Evolutionary conservation across 495 filamentous ascomycete species (phyloP).

Genomic region (Daldinia caldariorum): DNA sequence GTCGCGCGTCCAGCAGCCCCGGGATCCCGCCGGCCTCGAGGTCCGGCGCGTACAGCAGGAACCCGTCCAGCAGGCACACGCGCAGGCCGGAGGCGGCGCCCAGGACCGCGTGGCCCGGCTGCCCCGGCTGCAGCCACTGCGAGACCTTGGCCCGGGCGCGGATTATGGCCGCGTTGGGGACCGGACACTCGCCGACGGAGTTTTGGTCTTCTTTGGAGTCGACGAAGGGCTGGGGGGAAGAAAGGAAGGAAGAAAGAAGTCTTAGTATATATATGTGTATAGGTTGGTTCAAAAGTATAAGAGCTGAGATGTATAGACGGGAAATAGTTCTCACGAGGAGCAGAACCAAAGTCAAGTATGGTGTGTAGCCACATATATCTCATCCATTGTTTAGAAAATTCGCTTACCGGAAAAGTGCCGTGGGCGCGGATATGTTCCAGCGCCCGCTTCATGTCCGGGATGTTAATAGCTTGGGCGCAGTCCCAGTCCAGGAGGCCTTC

Average conservation of each 20-base stretch:
- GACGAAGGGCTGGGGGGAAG: constrained; percentile 62
- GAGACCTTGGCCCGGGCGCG: constrained; percentile 52
- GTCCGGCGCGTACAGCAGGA: constrained; percentile 74
- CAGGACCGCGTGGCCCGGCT: constrained; percentile 50
- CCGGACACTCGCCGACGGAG: constrained; percentile 60
- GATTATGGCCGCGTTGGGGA: constrained; percentile 53
- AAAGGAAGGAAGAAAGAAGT: no score
- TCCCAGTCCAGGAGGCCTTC: constrained; percentile 85
- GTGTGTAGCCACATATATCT: not conserved
- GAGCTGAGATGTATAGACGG: no score
- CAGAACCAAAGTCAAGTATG: not conserved
- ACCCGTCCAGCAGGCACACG: constrained; percentile 80
- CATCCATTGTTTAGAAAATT: not conserved
- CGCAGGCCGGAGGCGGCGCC: constrained; percentile 27
- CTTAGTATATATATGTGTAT: no score
- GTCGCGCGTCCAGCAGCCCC: constrained; percentile 70
- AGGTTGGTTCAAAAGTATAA: no score
- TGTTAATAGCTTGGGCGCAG: constrained; percentile 75
- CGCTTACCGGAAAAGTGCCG: constrained; percentile 69
- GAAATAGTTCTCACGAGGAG: not conserved
- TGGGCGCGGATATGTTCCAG: constrained; percentile 70
- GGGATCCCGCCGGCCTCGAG: constrained; percentile 55
- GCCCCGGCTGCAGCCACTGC: constrained; percentile 51
- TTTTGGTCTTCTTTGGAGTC: constrained; percentile 83
- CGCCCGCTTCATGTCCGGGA: constrained; percentile 67